phyloP scores from a whole-genome alignment of 2,329 filamentous ascomycete species.

The Scolecobasidium constrictum region DNA sequence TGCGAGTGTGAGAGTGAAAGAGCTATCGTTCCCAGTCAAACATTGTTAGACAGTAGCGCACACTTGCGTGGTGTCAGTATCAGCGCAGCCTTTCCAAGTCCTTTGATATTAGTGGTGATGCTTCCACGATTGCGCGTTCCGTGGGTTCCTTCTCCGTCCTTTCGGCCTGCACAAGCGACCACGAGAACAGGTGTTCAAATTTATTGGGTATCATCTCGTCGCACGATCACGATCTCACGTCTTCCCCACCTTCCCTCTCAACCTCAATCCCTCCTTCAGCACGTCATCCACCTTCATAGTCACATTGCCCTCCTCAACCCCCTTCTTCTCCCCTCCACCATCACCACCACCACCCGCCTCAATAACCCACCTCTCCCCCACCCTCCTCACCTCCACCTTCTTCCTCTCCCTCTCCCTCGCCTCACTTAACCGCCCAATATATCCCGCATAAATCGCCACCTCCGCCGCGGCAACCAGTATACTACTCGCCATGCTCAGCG shows the following conservation, averaged over 20 bases:
- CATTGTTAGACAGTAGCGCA: no score
- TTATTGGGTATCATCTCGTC: no score
- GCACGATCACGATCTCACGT: no score
- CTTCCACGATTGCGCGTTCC: no score
- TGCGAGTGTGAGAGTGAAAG: no score
- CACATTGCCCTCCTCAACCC: not conserved
- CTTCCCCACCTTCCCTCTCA: slow-evolving; percentile 1
- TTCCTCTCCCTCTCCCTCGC: slow-evolving; percentile 53
- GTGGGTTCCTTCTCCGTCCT: no score
- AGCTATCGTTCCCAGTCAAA: no score
- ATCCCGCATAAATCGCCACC: slow-evolving; percentile 66
- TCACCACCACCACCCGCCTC: slow-evolving; percentile 14
- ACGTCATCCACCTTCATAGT: not conserved
- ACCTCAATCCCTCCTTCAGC: not conserved
- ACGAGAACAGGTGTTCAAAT: no score
- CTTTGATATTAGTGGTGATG: no score
- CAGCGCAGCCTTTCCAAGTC: no score
- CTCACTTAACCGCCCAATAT: slow-evolving; percentile 59
- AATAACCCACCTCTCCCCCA: slow-evolving; percentile 61
- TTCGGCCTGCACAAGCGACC: no score
- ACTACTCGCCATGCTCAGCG: slow-evolving; percentile 60
- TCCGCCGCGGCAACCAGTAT: slow-evolving; percentile 63
- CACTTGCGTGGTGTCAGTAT: no score
- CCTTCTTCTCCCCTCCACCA: slow-evolving; percentile 1
- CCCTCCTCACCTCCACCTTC: slow-evolving; percentile 54